Evolutionary conservation across 1,284 basidiomycete genomes (phyloP).

Genomic region (Crepidotus sp.): DNA sequence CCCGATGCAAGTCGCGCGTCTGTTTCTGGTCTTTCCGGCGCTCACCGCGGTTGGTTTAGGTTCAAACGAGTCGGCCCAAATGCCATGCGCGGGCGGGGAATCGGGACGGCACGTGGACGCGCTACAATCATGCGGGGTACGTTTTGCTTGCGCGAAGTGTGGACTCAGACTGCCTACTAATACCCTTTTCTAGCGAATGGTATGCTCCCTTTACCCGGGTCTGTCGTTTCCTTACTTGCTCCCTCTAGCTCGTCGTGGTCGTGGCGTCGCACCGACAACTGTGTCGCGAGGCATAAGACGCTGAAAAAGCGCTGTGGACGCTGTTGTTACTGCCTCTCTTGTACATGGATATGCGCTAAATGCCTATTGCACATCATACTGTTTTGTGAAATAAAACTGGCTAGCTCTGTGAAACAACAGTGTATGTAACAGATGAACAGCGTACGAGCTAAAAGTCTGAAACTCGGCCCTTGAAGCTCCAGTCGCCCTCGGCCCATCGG

Average conservation of each 20-base stretch:
- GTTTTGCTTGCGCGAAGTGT: slow-evolving; percentile 23
- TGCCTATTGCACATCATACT: not conserved
- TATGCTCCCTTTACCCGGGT: slow-evolving; percentile 24
- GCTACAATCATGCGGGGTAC: slow-evolving; percentile 92
- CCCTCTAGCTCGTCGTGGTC: slow-evolving; percentile 68
- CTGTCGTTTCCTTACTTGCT: slow-evolving; percentile 15
- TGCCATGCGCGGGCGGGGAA: slow-evolving; percentile 97
- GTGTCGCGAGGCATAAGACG: slow-evolving; percentile 65
- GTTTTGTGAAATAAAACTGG: no score
- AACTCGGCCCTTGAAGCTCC: slow-evolving; percentile 77
- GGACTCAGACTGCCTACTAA: slow-evolving; percentile 8
- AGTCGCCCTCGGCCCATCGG: slow-evolving; percentile 61
- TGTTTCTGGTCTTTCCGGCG: slow-evolving; percentile 12
- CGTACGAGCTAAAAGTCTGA: slow-evolving; percentile 54
- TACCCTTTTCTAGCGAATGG: slow-evolving; percentile 46
- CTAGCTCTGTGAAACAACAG: no score
- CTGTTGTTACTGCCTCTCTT: slow-evolving; percentile 12
- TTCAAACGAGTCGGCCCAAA: slow-evolving; percentile 98
- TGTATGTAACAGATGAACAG: no score
- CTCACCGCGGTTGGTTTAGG: slow-evolving; percentile 39
- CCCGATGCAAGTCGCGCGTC: slow-evolving; percentile 72
- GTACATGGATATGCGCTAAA: slow-evolving; percentile 10
- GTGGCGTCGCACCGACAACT: slow-evolving; percentile 55
- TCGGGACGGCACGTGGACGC: slow-evolving; percentile 93
- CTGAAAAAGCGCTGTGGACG: slow-evolving; percentile 30